Base-by-base conservation (phyloP, 2,329 filamentous ascomycete species). In the Tolypocladium amazonense region DNA sequence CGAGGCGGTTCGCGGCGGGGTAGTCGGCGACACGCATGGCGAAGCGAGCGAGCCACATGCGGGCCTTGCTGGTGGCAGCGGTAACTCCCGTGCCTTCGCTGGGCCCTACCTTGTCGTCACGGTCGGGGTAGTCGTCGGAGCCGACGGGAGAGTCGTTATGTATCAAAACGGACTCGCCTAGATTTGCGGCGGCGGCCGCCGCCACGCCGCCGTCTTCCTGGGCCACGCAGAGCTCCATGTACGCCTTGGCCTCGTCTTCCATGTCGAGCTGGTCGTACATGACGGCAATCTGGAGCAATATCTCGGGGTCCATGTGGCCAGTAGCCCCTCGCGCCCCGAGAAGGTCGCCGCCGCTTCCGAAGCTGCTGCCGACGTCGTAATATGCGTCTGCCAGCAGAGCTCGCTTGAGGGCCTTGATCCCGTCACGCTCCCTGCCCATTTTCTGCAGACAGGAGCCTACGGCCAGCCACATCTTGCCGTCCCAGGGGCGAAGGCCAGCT, bases 401-500 rank as follows among this genome's bases (percentile, higher is more conserved):
- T 43, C 94, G 88, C 71, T 99, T 99, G 67, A 96, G 85, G 0
- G 94, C 91, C 69, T 96, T 94, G 73, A 99, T 97, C 37, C 91
- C 93, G 66, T 97, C 92, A n/a, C 87, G 82, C 57, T 90, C 80
- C 59, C 92, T 86, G 58, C 87, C 88, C 81, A 97, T 95, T 71
- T 92, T 93, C 62, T 93, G 88, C 64, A 96, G 87, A 71, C 93
- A 97, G 39, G 89, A 89, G 12, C 90, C 94, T 6, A 99, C 92
- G 0, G 94, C 94, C 78, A 94, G 89, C 94, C 94, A 99, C 90
- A 99, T 96, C 74, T 97, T 97, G 0, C 92, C 90, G 67, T 99
- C 94, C 81, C 93, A 97, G 0, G 93, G 92, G n/a, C 92, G 86
- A 1, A 99, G 79, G 0, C 92, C 90, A 0, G 93, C 93, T 0